Percentiles rank a stretch among this genome's conserved stretches.
These are phyloP conservation scores for Arthrobotrys entomopaga DNA, from an alignment of 2,329 filamentous ascomycete genomes.

Conservation along the genomic window DNA sequence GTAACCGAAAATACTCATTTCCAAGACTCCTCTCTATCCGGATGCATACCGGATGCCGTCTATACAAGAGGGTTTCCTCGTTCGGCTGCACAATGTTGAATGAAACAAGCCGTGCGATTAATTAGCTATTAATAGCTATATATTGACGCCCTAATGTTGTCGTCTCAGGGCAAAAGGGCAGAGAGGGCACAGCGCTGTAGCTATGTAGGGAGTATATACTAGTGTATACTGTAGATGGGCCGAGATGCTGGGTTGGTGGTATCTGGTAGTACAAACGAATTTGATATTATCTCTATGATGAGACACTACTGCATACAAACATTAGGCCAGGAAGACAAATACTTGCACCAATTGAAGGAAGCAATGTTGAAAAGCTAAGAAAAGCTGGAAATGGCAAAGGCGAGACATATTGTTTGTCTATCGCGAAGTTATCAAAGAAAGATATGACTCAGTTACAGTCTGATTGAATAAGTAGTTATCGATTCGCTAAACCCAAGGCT, in stretches of 20 bases:
- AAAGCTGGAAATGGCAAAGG: constrained; percentile 71
- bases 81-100: constrained; percentile 2
- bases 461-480: constrained; percentile 77
- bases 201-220: too few relatives aligned
- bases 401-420: constrained; percentile 83
- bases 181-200: too few relatives aligned
- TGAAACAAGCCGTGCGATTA: neutral
- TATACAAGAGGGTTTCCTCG: constrained; percentile 8
- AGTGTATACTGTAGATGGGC: too few relatives aligned
- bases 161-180: too few relatives aligned
- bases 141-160: too few relatives aligned
- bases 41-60: too few relatives aligned
- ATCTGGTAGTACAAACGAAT: too few relatives aligned
- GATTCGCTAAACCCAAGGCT: constrained; percentile 76
- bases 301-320: constrained; percentile 76
- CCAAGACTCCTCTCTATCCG: neutral
- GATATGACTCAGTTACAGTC: constrained; percentile 75
- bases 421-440: constrained; percentile 69
- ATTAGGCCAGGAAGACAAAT: constrained; percentile 58
- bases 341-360: constrained; percentile 30
- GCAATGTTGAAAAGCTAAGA: constrained; percentile 56
- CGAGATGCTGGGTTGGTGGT: too few relatives aligned
- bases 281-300: constrained; percentile 75
- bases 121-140: too few relatives aligned
- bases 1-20: constrained; percentile 10